Base-by-base conservation (phyloP, 1,284 basidiomycete species). In the Moesziomyces sp. region DNA sequence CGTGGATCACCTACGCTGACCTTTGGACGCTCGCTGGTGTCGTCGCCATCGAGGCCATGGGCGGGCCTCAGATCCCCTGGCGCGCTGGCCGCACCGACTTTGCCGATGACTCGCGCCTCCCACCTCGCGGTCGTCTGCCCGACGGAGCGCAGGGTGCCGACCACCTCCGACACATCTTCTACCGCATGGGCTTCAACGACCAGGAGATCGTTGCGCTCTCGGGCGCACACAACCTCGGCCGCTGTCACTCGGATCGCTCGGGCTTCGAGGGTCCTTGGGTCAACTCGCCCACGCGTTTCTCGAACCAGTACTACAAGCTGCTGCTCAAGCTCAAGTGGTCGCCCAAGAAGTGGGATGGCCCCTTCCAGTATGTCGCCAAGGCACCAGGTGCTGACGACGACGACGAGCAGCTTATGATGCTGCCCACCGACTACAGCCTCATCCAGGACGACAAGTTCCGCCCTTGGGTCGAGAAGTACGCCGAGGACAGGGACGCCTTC, bases 131-230 rank as follows among this genome's bases (percentile, higher is more conserved):
- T 49, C 80, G 86, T 54, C 80, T 88, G 35, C 87, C 87, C 7
- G 87, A 88, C 76, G 87, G 85, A 21, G 84, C 86, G 0, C 79
- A 86, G 65, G 87, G 85, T 24, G 84, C 85, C 2, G 84, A 86
- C 71, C 87, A 87, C 77, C 79, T 88, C 26, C 82, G 87, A 33
- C 82, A 86, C 59, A 84, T 88, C 58, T 87, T 87, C 77, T 85
- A 86, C 67, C 80, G 87, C 48, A 87, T 88, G 87, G 87, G 87
- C 47, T 88, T 87, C 80, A 86, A 85, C 65, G 87, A 85, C 65
- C 85, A 87, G 76, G 88, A 89, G 81, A 88, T 88, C 28, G 88
- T 88, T 13, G 87, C 88, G 1, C 85, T 89, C 5, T 86, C 85
- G 16, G 88, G 88, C 5, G 88, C 88, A 7, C 88, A 88, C 80